Evolutionary conservation across 495 filamentous ascomycete species (phyloP).

Genomic region (Penicillium cosmopolitanum): DNA sequence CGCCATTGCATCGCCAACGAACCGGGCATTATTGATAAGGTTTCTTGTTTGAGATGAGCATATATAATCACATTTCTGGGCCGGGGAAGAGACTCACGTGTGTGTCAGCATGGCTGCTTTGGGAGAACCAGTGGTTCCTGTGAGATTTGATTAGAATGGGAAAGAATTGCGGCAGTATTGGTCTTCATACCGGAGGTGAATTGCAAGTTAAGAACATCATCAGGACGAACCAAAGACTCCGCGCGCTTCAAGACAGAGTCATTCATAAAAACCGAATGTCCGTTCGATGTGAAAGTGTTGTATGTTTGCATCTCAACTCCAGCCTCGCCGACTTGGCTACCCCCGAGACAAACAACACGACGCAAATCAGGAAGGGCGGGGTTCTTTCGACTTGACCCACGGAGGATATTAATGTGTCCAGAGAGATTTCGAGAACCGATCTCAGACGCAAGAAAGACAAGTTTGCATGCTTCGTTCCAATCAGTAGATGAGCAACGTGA

Average conservation of each 20-base stretch:
- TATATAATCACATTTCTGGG: not conserved
- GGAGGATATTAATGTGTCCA: slow-evolving; percentile 16
- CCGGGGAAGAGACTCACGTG: slow-evolving; percentile 37
- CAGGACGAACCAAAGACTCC: slow-evolving; percentile 42
- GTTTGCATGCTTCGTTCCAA: slow-evolving; percentile 15
- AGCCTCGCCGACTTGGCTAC: not conserved
- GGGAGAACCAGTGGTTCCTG: slow-evolving; percentile 69
- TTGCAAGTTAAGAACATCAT: slow-evolving; percentile 83
- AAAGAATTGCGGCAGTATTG: not conserved
- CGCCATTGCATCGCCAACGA: slow-evolving; percentile 73
- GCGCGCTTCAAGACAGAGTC: slow-evolving; percentile 11
- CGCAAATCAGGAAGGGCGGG: slow-evolving; percentile 17
- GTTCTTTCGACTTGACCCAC: not conserved
- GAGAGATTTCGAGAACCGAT: slow-evolving; percentile 17
- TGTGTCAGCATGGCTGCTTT: slow-evolving; percentile 86
- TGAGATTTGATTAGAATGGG: not conserved
- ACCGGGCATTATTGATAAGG: slow-evolving; percentile 80
- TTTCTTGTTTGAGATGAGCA: slow-evolving; percentile 34
- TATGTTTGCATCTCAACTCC: slow-evolving; percentile 22
- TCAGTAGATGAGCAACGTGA: not conserved
- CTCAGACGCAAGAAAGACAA: slow-evolving; percentile 19
- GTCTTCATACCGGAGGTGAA: slow-evolving; percentile 83
- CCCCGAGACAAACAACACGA: slow-evolving; percentile 17
- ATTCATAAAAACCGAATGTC: slow-evolving; percentile 10
- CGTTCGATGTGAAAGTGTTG: slow-evolving; percentile 13